Evolutionary conservation across 331 rosid genomes (phyloP).

Genomic region (Prunus yedoensis): DNA sequence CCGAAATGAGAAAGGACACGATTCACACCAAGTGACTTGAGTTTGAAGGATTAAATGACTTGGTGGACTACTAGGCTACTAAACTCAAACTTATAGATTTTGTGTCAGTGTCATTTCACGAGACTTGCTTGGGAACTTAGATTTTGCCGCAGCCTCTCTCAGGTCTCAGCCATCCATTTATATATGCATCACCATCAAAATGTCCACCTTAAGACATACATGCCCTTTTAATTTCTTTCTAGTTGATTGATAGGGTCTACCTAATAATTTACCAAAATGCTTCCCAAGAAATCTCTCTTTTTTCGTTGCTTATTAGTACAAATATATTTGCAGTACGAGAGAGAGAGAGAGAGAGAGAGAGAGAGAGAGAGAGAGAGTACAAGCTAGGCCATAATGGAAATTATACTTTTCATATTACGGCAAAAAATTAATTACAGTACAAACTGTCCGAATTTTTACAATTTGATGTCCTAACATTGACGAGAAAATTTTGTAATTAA

Average conservation of each 20-base stretch:
- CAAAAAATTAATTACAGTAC: background rate
- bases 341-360: too few relatives aligned
- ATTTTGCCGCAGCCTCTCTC: background rate
- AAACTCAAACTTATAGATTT: constrained; percentile 27
- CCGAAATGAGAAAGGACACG: background rate
- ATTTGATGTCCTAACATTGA: background rate
- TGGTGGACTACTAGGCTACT: background rate
- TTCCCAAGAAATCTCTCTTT: constrained; percentile 7
- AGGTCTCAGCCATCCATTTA: background rate
- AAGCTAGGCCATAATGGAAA: background rate
- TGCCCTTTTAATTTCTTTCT: constrained; percentile 13
- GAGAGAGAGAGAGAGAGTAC: background rate
- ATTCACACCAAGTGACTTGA: constrained; percentile 27
- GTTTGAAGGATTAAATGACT: constrained; percentile 26
- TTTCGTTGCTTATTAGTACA: constrained; percentile 14
- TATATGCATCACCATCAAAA: constrained; percentile 10
- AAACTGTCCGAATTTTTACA: background rate
- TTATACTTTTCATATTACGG: background rate
- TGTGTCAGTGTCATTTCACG: constrained; percentile 28
- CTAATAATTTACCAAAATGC: constrained; percentile 28
- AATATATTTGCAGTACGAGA: constrained; percentile 27
- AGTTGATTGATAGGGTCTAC: constrained; percentile 47
- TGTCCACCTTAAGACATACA: background rate
- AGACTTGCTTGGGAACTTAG: constrained; percentile 1
- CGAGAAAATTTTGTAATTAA: background rate